Base-by-base conservation (phyloP, 495 filamentous ascomycete species). In the Penicillium ochrochloron region DNA sequence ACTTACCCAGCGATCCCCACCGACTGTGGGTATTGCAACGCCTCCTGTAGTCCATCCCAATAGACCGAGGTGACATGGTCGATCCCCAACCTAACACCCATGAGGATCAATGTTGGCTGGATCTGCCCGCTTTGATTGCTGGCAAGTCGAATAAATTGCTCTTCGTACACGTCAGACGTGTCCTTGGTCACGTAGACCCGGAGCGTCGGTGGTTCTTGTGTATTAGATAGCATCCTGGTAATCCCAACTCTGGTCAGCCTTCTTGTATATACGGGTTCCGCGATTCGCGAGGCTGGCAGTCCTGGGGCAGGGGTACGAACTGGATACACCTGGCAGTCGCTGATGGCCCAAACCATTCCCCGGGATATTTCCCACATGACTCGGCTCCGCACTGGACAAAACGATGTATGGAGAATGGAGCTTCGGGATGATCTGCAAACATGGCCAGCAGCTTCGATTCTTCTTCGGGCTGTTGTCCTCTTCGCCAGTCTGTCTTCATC, bases 331-430 rank as follows among this genome's bases (percentile, higher is more conserved):
- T 86, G n/a, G 96, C 92, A 2, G 96, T 96, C 7, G 96, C 95
- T 17, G 92, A 97, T n/a, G 96, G 96, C 11, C 96, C 96, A 82
- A 99, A 99, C 96, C 96, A 99, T 76, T 97, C 92, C 27, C 96
- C 96, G 0, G 96, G 94, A 74, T 94, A 90, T 73, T 97, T 98
- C 8, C 92, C 93, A 72, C 95, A 99, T 14, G 90, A 90, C 35
- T 85, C 81, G 19, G 94, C 92, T 4, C 96, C 96, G 68, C 96
- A 89, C 54, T 89, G 81, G 31, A 98, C 96, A 69, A 99, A 99
- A 64, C 86, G 90, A 68, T 99, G 96, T 70, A 99, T 94, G 9
- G 95, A 98, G 72, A 96, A 97, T 3, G 92, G 92, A 3, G 95
- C 93, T 60, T 83, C 83, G 9, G 92, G 87, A 64, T 92, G 87